Evolutionary conservation across 2,329 filamentous ascomycete genomes (phyloP).

Genomic region (Aspergillus sp.): DNA sequence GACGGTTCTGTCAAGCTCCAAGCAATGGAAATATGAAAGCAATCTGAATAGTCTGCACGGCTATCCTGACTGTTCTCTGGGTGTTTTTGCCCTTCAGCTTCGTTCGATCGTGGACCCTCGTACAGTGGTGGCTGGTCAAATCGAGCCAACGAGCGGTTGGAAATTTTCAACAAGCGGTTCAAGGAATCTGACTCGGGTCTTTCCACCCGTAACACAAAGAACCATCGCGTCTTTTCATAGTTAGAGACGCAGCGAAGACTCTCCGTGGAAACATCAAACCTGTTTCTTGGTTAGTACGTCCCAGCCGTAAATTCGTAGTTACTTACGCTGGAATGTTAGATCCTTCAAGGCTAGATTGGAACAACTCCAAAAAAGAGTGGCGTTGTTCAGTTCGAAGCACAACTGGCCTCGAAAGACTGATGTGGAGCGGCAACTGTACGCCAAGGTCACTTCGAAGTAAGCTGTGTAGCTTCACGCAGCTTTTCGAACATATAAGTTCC

Average conservation of each 20-base stretch:
- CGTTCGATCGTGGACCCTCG: constrained; percentile 9
- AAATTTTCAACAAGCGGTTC: constrained; percentile 60
- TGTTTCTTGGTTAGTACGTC: constrained; percentile 31
- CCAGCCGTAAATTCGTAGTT: neutral
- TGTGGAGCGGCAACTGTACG: constrained; percentile 76
- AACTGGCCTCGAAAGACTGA: constrained; percentile 83
- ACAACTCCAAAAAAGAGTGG: constrained; percentile 60
- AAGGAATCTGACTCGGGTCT: constrained; percentile 53
- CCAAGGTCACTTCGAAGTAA: constrained; percentile 76
- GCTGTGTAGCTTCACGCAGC: constrained; percentile 54
- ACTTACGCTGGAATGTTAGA: constrained; percentile 47
- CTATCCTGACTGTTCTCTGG: neutral
- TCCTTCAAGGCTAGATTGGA: constrained; percentile 47
- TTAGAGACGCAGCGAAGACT: constrained; percentile 65
- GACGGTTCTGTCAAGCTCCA: constrained; percentile 67
- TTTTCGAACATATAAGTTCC: constrained; percentile 37
- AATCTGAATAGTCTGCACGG: constrained; percentile 47
- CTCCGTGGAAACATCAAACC: constrained; percentile 47
- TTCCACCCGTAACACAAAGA: constrained; percentile 70
- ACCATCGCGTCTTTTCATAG: constrained; percentile 68
- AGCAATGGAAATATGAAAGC: constrained; percentile 86
- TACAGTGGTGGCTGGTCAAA: constrained; percentile 74
- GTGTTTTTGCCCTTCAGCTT: neutral
- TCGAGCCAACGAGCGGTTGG: constrained; percentile 60
- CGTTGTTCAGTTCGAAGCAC: constrained; percentile 71